These are phyloP conservation scores for Fraxinus velutina DNA, from an alignment of 305 asterid species.

Conservation along the genomic window DNA sequence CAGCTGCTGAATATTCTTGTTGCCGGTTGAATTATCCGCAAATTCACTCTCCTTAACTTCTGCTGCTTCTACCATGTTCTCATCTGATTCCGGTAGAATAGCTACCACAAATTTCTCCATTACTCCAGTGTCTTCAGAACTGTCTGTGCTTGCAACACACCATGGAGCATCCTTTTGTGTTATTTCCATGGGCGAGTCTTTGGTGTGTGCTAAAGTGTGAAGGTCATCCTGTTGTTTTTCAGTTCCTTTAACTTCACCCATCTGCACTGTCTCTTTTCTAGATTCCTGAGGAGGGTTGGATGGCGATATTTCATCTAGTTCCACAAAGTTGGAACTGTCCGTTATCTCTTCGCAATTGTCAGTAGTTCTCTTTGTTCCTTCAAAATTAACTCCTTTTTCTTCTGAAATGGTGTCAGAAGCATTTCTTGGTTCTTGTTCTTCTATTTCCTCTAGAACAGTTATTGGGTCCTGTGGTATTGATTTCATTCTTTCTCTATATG, in stretches of 20 bases:
- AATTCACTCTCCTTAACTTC: conserved; percentile 19
- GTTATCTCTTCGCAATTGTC: conserved; percentile 20
- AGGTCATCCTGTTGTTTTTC: conserved; percentile 29
- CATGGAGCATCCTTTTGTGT: conserved; percentile 17
- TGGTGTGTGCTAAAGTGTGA: conserved; percentile 21
- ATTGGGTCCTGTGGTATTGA: conserved; percentile 13
- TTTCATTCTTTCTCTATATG: conserved; percentile 22
- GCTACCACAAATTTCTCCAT: conserved; percentile 26
- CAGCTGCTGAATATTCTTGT: conserved; percentile 20
- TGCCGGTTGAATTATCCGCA: conserved; percentile 15
- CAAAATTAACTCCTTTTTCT: conserved; percentile 20
- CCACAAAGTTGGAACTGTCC: conserved; percentile 5
- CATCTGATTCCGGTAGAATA: conserved; percentile 22
- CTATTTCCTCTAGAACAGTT: conserved; percentile 15
- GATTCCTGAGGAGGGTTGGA: conserved; percentile 21
- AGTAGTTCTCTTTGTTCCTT: conserved; percentile 15
- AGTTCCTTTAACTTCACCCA: conserved; percentile 23
- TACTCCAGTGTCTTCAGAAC: conserved; percentile 23
- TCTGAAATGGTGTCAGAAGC: conserved; percentile 25
- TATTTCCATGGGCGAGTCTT: conserved; percentile 15
- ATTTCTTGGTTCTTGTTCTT: conserved; percentile 21
- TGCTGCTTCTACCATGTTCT: conserved; percentile 22
- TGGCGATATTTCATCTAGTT: conserved; percentile 15
- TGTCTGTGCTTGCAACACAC: conserved; percentile 22
- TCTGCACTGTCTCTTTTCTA: conserved; percentile 20